Evolutionary conservation across 202 grass and related monocot genomes (phyloP).

Genomic region (Saccharum hybrid): DNA sequence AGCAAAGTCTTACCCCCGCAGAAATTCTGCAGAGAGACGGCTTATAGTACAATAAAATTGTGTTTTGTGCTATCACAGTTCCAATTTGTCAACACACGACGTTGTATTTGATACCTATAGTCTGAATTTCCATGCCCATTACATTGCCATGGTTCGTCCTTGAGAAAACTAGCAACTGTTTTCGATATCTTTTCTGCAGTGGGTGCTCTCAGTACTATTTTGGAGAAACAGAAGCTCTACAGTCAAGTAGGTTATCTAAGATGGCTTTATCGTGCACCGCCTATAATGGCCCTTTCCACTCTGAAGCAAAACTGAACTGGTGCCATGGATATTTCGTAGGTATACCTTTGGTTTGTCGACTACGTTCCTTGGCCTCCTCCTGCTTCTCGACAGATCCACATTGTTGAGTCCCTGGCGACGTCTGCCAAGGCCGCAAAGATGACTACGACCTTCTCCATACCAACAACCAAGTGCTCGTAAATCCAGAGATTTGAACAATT

Average conservation of each 20-base stretch:
- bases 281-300: slow-evolving; percentile 28
- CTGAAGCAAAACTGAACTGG: slow-evolving; percentile 33
- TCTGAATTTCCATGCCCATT: background rate
- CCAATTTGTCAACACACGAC: slow-evolving; percentile 2
- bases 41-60: slow-evolving; percentile 13
- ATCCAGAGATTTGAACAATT: slow-evolving; percentile 23
- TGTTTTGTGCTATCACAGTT: background rate
- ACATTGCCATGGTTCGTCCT: background rate
- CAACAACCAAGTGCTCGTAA: slow-evolving; percentile 31
- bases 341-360: slow-evolving; percentile 61
- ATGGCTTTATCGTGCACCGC: slow-evolving; percentile 22
- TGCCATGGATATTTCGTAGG: slow-evolving; percentile 40
- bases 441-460: slow-evolving; percentile 21
- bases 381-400: slow-evolving; percentile 57
- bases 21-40: no score
- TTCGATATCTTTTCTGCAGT: slow-evolving; percentile 48
- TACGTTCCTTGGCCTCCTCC: slow-evolving; percentile 55
- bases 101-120: background rate
- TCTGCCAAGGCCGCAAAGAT: slow-evolving; percentile 47
- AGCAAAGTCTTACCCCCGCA: no score
- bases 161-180: slow-evolving; percentile 18
- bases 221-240: slow-evolving; percentile 52
- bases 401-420: slow-evolving; percentile 47
- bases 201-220: slow-evolving; percentile 56
- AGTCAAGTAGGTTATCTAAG: slow-evolving; percentile 45